Base-by-base conservation (phyloP, 305 asterid genomes). In the Fraxinus xanthoxyloides region DNA sequence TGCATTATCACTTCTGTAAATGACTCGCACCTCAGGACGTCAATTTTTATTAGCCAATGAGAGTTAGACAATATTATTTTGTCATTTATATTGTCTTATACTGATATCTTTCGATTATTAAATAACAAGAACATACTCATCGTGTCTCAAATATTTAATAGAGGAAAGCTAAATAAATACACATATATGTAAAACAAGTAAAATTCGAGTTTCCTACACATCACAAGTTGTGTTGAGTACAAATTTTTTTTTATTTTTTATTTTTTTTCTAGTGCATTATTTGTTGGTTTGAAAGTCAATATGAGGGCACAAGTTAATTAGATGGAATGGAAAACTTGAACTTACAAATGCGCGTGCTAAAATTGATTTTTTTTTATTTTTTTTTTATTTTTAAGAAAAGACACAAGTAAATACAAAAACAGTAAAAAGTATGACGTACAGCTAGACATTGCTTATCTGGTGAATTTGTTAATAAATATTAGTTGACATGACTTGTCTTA, bases 381-480 rank as follows among this genome's bases (percentile, higher is more conserved):
- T 56, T 56, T 19, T 21, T 3, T 0, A 2, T 30, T 30, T 31
- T 61, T 56, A 43, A 77, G 32, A 83, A 51, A 65, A 80, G 89
- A 86, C 89, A 81, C 70, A 78, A 80, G 61, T 65, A 81, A 86
- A 83, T 69, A 83, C 85, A 86, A 59, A 75, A 59, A 23, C 23
- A 56, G 72, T 17, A 35, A 30, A 72, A 59, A 77, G 81, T 79
- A 7, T 19, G 0, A 19, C 26, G 67, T 19, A 19, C 28, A 56
- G 67, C 26, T 69, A 0, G 73, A 54, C 36, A 17, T 10, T 65
- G 48, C 30, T 30, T 69, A 26, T 67, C 76, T 77, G 79, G 75
- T 46, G 80, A 59, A 61, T 32, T 61, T 65, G 34, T 63, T 35
- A 65, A 32, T 85, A 72, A 48, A 56, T 56, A 56, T 6, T 19